A percentile compares a stretch with the other conserved stretches of the same genome.
Conservation (phyloP, 805 yeast species). For the Candida maris region DNA sequence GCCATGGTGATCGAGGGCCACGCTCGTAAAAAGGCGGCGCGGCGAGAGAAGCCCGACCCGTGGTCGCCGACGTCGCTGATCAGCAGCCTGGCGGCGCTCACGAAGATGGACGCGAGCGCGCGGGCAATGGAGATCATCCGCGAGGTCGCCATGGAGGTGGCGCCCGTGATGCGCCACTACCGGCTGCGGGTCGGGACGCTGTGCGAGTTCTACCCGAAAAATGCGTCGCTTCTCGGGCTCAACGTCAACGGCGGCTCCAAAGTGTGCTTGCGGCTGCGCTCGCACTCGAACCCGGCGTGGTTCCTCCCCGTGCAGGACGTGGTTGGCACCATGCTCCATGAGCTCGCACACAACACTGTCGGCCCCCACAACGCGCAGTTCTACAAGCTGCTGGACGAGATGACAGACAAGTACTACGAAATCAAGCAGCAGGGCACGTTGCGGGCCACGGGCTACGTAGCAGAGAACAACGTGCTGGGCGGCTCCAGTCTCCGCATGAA, state of each 20-base stretch:
- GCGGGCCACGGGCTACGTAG: slow-evolving; percentile 44
- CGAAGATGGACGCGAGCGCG: slow-evolving; percentile 40
- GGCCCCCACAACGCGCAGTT: slow-evolving; percentile 82
- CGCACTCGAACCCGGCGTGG: slow-evolving; percentile 43
- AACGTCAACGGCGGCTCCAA: slow-evolving; percentile 78
- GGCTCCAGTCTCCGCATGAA: slow-evolving; percentile 15
- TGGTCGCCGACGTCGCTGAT: slow-evolving; percentile 34
- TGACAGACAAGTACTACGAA: slow-evolving; percentile 48
- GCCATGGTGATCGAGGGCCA: slow-evolving; percentile 30
- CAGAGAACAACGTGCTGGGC: slow-evolving; percentile 48
- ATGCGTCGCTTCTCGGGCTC: slow-evolving; percentile 63
- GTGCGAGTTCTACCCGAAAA: slow-evolving; percentile 79
- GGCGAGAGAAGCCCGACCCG: slow-evolving; percentile 12
- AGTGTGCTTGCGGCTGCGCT: slow-evolving; percentile 67
- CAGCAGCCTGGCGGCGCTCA: slow-evolving; percentile 41
- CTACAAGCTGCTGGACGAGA: slow-evolving; percentile 59
- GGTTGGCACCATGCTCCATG: slow-evolving; percentile 84
- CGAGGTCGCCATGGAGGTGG: slow-evolving; percentile 63
- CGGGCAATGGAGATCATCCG: slow-evolving; percentile 59
- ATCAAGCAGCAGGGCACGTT: slow-evolving; percentile 42
- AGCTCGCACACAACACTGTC: slow-evolving; percentile 70
- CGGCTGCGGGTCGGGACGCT: slow-evolving; percentile 62
- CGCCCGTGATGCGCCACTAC: slow-evolving; percentile 73
- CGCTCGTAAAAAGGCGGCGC: slow-evolving; percentile 7
- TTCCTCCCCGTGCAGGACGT: slow-evolving; percentile 66